Evolutionary conservation across 805 yeast genomes (phyloP).

Genomic region (Millerozyma acaciae): DNA sequence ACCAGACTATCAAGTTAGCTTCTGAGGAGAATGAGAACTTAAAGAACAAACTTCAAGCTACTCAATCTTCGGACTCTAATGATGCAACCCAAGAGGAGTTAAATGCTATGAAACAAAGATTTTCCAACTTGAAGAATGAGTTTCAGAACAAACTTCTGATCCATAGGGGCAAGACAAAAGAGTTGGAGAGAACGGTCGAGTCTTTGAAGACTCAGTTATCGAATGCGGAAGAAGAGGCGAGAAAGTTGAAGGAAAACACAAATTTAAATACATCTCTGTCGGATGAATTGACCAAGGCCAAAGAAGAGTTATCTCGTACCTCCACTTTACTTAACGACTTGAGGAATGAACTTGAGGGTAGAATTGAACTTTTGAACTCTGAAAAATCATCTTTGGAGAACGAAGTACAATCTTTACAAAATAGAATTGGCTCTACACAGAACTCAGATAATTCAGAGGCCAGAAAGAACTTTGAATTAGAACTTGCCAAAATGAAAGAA

Average conservation of each 20-base stretch:
- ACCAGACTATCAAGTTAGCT: constrained; percentile 43
- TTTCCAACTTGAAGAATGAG: constrained; percentile 26
- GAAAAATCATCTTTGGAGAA: constrained; percentile 11
- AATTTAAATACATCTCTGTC: constrained; percentile 12
- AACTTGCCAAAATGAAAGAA: constrained; percentile 24
- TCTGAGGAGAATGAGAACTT: constrained; percentile 57
- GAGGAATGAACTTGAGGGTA: constrained; percentile 10
- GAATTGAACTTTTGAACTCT: constrained; percentile 9
- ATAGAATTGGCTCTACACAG: constrained; percentile 7
- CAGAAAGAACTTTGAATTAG: constrained; percentile 22
- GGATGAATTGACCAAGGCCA: constrained; percentile 6
- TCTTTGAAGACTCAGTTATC: constrained; percentile 20
- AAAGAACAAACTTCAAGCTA: constrained; percentile 46
- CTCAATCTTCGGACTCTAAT: constrained; percentile 12
- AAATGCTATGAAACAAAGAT: constrained; percentile 19
- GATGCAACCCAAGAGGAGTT: constrained; percentile 21
- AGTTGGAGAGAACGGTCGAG: constrained; percentile 20
- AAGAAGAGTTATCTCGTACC: constrained; percentile 7
- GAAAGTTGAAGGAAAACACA: no score
- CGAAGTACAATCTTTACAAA: constrained; percentile 9
- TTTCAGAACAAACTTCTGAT: constrained; percentile 21
- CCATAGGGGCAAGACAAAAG: constrained; percentile 24
- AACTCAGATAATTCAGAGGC: constrained; percentile 5
- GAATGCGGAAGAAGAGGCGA: constrained; percentile 10
- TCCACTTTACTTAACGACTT: constrained; percentile 10